Evolutionary conservation across 2,329 filamentous ascomycete genomes (phyloP).

Genomic region (Helicocarpus griseus): DNA sequence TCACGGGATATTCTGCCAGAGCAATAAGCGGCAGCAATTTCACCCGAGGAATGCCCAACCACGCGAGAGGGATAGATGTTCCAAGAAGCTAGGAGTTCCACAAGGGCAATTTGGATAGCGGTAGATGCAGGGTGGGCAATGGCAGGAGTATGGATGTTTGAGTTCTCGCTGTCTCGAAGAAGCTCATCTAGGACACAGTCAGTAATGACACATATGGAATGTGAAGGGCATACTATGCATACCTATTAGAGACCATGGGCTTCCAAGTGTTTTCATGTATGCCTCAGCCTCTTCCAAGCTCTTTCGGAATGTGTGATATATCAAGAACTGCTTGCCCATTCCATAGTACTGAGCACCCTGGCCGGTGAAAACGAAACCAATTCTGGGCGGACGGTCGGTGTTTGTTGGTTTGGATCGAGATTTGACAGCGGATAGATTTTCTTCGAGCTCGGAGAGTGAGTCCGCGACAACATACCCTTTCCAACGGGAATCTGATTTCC

Average conservation of each 20-base stretch:
- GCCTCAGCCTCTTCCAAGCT: conserved; percentile 10
- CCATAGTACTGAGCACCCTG: conserved; percentile 28
- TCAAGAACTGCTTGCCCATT: conserved; percentile 24
- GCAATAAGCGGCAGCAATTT: conserved; percentile 29
- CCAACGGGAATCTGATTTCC: conserved; percentile 3
- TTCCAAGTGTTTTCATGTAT: conserved; percentile 10
- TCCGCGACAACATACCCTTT: not conserved
- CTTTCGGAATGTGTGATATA: conserved; percentile 13
- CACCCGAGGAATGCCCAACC: conserved; percentile 27
- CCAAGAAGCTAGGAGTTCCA: conserved; percentile 19
- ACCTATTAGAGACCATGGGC: conserved; percentile 9
- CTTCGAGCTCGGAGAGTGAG: conserved; percentile 3
- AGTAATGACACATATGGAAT: conserved; percentile 1
- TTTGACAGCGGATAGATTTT: conserved; percentile 1
- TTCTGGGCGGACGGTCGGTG: conserved; percentile 1
- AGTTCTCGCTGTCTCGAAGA: conserved; percentile 4
- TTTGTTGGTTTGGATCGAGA: conserved; percentile 2
- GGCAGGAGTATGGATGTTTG: conserved; percentile 16
- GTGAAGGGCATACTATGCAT: not conserved
- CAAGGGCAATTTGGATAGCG: conserved; percentile 25
- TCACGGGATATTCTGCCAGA: conserved; percentile 11
- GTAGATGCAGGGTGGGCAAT: conserved; percentile 24
- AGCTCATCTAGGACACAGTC: conserved; percentile 10
- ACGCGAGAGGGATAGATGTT: conserved; percentile 17
- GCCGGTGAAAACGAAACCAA: conserved; percentile 26